Base-by-base conservation (phyloP, 129 eudicot genomes). In the Logfia minima region DNA sequence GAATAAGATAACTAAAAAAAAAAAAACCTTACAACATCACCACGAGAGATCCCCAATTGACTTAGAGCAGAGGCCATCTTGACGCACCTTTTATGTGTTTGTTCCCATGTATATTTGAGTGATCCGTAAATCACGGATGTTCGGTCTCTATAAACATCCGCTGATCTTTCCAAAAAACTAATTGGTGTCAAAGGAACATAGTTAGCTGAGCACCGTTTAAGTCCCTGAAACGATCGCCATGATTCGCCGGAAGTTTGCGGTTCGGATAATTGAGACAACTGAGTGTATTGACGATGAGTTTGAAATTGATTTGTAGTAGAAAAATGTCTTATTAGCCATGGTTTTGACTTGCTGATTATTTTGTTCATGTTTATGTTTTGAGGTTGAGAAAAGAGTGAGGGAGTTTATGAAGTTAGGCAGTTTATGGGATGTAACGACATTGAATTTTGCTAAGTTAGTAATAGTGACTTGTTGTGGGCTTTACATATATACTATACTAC, bases 31-130 rank as follows among this genome's bases (percentile, higher is more conserved):
- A 93, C 98, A 70, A 92, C 87, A 61, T 90, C 85, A 24, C 89
- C 95, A 58, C 80, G 88, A 59, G 98, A 93, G 72, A 93, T 78
- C 37, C 96, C 91, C 79, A 90, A 74, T 7, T 82, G 83, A 59
- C 81, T 8, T 24, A 93, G 79, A 81, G 96, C 87, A 77, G 98
- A 88, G 17, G 98, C 98, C 22, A 93, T 86, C 62, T 83, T 81
- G 41, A 88, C 66, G 60, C 98, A 93, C 80, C 98, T 89, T 2
- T 55, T 60, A 55, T 86, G 85, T 52, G 98, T 93, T 72, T 90
- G 73, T 72, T 78, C 85, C 98, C 98, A 93, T 1, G 92, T 93
- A 82, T 75, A 84, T 79, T 72, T 83, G 41, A 87, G 6, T 2
- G 87, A 76, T 8, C 90, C 95, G 76, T 93, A 88, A 17, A 90